Evolutionary conservation across 495 filamentous ascomycete species (phyloP).

Genomic region (Wilcoxina mikolae): DNA sequence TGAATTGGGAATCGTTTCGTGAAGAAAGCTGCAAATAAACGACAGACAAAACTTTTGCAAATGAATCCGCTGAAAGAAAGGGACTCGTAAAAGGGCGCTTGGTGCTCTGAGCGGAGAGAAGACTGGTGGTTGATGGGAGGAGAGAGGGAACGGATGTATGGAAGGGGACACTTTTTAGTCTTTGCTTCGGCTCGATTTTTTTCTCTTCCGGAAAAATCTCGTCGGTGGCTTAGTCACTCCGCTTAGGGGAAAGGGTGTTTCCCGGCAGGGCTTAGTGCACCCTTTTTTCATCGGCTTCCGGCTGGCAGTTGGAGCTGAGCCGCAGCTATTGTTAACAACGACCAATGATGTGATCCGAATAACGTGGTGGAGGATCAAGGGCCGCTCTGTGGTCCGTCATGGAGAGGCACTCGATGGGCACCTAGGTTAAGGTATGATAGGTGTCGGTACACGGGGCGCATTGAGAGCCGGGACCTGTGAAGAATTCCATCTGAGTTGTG

Average conservation of each 20-base stretch:
- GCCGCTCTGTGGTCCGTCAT: no score
- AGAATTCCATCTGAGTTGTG: no score
- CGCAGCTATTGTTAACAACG: no score
- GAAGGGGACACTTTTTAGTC: not conserved
- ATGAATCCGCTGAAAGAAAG: not conserved
- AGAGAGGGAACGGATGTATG: not conserved
- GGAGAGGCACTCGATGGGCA: no score
- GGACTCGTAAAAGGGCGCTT: not conserved
- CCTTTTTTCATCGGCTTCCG: conserved; percentile 40
- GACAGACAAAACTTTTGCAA: not conserved
- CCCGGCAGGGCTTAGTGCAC: conserved; percentile 40
- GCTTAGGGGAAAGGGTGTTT: conserved; percentile 38
- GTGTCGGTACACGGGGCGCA: no score
- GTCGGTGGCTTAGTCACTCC: conserved; percentile 34
- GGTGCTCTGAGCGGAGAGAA: not conserved
- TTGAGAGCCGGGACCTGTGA: no score
- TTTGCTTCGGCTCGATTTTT: not conserved
- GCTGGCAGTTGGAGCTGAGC: no score
- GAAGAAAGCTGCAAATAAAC: not conserved
- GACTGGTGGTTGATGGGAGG: not conserved
- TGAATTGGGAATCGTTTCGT: not conserved
- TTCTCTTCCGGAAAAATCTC: conserved; percentile 33
- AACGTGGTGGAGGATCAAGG: no score
- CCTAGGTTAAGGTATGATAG: no score
- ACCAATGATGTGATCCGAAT: no score